phyloP scores from a whole-genome alignment of 1,284 basidiomycete species.

The Cutaneotrichosporon sp. region DNA sequence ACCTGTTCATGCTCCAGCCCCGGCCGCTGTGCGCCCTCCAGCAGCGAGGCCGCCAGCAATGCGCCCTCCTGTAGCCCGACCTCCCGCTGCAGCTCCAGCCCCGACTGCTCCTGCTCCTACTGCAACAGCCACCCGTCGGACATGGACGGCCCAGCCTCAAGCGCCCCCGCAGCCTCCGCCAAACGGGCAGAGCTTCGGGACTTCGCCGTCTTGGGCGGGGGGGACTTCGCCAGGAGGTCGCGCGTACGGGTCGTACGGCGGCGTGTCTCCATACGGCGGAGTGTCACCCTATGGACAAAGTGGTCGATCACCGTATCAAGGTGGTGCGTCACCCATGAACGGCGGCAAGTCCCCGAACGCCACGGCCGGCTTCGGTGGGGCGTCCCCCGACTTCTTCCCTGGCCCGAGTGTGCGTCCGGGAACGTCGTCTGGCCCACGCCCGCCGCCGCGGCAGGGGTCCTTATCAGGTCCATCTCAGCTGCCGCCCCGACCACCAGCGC shows the following conservation, averaged over 20 bases:
- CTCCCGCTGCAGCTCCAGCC: neutral
- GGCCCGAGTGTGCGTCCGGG: neutral
- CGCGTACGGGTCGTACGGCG: neutral
- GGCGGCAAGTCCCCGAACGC: conserved; percentile 6
- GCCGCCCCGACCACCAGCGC: neutral
- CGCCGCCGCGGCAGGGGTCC: neutral
- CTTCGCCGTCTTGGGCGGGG: neutral
- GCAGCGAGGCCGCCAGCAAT: neutral
- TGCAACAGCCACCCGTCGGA: neutral
- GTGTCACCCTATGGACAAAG: neutral
- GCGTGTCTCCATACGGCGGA: neutral
- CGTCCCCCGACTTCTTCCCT: neutral
- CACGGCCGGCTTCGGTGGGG: neutral
- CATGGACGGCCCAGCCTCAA: neutral
- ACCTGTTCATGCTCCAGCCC: neutral
- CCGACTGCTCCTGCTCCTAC: no score
- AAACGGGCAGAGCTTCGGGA: neutral
- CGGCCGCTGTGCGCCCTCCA: conserved; percentile 2
- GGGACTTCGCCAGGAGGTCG: neutral
- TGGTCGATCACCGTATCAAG: neutral
- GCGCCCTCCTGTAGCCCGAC: no score
- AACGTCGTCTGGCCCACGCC: neutral
- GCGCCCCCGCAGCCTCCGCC: neutral
- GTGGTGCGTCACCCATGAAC: conserved; percentile 4
- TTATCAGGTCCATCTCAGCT: neutral